phyloP scores from a whole-genome alignment of 345 rosid species.

The Eutrema yunnanense region DNA sequence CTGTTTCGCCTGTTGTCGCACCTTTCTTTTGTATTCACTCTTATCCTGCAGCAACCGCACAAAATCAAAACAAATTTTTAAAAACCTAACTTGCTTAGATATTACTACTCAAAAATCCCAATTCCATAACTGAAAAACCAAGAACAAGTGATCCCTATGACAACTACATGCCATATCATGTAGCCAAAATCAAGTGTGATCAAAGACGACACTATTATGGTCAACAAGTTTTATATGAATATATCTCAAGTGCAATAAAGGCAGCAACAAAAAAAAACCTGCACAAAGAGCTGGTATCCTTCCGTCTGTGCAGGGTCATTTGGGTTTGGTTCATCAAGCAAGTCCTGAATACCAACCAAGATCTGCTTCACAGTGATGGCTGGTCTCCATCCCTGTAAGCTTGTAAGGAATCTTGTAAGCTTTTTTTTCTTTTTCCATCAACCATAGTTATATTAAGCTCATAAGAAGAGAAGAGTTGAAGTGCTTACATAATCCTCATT shows the following conservation, averaged over 20 bases:
- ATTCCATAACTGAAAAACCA: neutral
- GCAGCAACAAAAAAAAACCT: neutral
- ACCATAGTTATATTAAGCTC: neutral
- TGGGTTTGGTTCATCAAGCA: slow-evolving; percentile 16
- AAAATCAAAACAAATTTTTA: no score
- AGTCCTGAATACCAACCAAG: slow-evolving; percentile 17
- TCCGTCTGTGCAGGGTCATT: slow-evolving; percentile 10
- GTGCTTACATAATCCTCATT: slow-evolving; percentile 9
- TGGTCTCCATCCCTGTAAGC: slow-evolving; percentile 5
- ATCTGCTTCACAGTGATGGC: slow-evolving; percentile 12
- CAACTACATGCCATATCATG: neutral
- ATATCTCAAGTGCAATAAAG: neutral
- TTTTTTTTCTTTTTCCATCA: neutral
- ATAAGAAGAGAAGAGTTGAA: neutral
- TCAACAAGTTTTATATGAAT: neutral
- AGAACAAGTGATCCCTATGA: neutral
- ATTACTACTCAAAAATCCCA: neutral
- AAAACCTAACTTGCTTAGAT: neutral
- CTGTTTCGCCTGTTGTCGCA: slow-evolving; percentile 10
- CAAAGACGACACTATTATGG: no score
- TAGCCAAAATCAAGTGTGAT: neutral
- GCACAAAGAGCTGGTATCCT: slow-evolving; percentile 16
- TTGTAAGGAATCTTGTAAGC: neutral
- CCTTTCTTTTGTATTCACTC: neutral
- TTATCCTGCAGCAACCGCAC: slow-evolving; percentile 3